Base-by-base conservation (phyloP, 257 asterid species). In the Lithospermum erythrorhizon region DNA sequence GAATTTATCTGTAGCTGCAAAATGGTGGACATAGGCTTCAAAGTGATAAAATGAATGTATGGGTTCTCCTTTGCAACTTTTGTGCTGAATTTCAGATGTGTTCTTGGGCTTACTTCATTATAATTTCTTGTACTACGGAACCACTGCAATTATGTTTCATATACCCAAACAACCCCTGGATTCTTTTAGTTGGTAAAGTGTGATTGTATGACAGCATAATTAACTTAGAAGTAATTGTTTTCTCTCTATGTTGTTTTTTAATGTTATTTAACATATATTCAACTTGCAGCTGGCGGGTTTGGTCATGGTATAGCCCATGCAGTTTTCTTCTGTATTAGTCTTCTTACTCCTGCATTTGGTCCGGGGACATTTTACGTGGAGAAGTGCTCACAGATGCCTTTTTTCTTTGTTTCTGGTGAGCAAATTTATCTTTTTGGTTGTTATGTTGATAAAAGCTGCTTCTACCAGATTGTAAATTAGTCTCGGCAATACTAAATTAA, bases 221-320 rank as follows among this genome's bases (percentile, higher is more conserved):
- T 11, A 41, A 21, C 35, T 13, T 48, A 37, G 25, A 5, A 59
- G 21, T 20, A 61, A 59, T 70, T 60, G 21, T 66, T 65, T 66
- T 57, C 58, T 62, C 45, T 64, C 57, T 52, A 24, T 14, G 11
- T 27, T 63, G 22, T 20, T 55, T 19, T 62, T 48, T 23, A 54
- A 30, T 64, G n/a, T n/a, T n/a, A 55, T 66, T 25, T 65, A 57
- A 65, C 29, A 70, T 57, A 9, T 30, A 45, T 57, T 64, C 9
- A 59, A 11, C 63, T 21, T 51, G 81, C 90, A 87, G 98, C 95
- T 68, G 95, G 96, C 62, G 98, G 98, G 58, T 78, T 91, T 87
- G 98, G 98, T 68, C 98, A 91, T 82, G 98, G 97, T 55, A 84
- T 93, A 52, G 98, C 98, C 24, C 98, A 93, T 83, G 95, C 91